Conservation (phyloP, 768 basidiomycete species). For the Clitopilus hobsonii region DNA sequence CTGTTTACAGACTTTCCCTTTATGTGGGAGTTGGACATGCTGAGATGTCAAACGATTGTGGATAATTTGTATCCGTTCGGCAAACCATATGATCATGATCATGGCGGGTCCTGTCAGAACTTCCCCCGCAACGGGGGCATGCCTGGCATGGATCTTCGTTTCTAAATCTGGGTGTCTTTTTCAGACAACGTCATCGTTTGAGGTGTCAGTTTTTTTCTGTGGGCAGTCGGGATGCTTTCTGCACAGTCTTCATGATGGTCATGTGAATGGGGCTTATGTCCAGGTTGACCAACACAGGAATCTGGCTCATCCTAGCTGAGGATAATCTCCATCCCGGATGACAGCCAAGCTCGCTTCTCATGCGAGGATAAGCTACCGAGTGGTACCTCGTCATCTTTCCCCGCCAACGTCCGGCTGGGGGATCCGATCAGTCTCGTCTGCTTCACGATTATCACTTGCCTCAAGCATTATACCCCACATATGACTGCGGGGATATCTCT, state of each 20-base stretch:
- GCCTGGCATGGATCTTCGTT: neutral
- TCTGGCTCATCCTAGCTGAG: no score
- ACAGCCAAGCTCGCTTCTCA: neutral
- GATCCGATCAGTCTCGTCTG: neutral
- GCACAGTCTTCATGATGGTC: no score
- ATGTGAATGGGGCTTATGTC: no score
- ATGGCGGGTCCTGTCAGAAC: no score
- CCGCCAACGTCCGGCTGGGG: neutral
- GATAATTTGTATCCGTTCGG: neutral
- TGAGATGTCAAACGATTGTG: slow-evolving; percentile 5
- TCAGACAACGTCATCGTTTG: neutral
- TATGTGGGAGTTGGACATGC: slow-evolving; percentile 23
- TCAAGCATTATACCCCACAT: neutral
- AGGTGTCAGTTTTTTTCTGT: neutral
- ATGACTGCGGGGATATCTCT: neutral
- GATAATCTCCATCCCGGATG: no score
- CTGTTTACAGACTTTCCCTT: slow-evolving; percentile 17
- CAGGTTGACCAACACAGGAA: no score
- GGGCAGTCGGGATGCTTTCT: neutral
- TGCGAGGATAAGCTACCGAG: neutral
- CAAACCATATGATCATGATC: neutral
- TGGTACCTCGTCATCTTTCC: neutral
- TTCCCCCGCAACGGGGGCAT: neutral
- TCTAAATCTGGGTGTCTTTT: neutral
- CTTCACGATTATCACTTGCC: neutral